Base-by-base conservation (phyloP, 2,329 filamentous ascomycete genomes). In the Cladorrhinum sp. region DNA sequence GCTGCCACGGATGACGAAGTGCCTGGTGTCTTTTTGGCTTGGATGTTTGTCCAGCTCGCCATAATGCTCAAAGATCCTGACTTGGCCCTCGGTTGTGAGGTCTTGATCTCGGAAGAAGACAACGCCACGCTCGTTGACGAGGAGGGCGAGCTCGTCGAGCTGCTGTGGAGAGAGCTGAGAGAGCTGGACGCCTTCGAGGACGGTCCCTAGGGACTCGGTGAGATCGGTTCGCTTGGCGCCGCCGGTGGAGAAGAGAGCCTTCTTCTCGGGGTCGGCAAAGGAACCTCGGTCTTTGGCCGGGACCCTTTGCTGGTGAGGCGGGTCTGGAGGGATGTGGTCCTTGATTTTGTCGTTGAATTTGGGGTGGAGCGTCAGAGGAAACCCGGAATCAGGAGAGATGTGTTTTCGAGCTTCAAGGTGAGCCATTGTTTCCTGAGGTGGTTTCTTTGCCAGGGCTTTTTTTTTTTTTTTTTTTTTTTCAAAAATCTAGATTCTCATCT, bases 41-140 rank as follows among this genome's bases (percentile, higher is more conserved):
- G 79, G 77, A 63, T 81, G 78, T n/a, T 71, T 72, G 61, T 80
- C 78, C n/a, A 81, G 69, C 1, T 68, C 69, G n/a, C 79, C 79
- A 64, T 78, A 82, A 68, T 82, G 76, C 62, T 78, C 75, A 56
- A 81, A 80, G 42, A 46, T 67, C 30, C 72, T 68, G 10, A 78
- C 76, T 57, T 80, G 76, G 8, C 72, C 65, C 53, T 74, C 74
- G 1, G 73, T 79, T 55, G 70, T 76, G n/a, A 81, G 71, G 66
- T 80, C 76, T 62, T 82, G 80, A 57, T 75, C 72, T 14, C 77
- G 74, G 62, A 81, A 80, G 65, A 81, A 80, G 21, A 80, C 77
- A 0, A 80, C 79, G 0, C 79, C 79, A 1, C 79, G 73, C 63
- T 81, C 76, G 12, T 73, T 74, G 2, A 79, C 76, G 2, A 82